Percentiles rank a stretch among this genome's conserved stretches.
Conservation (phyloP, 2,329 filamentous ascomycete genomes). For the Daldinia eschscholtzii region DNA sequence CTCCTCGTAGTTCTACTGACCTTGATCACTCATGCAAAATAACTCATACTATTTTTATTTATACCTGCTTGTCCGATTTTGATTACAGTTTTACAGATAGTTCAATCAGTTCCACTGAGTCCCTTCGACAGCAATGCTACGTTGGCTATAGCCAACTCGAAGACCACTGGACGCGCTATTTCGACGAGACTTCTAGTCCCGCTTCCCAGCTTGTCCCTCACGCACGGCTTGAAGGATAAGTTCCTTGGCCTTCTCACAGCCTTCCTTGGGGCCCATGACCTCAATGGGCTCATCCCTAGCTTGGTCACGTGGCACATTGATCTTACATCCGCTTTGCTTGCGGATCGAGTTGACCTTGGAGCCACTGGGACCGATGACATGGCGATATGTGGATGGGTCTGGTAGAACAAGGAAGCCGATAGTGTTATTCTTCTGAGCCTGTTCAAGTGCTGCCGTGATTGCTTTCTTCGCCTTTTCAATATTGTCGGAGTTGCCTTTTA, state of each 20-base stretch:
- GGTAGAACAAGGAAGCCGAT: slow-evolving; percentile 91
- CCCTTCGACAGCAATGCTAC: slow-evolving; percentile 4
- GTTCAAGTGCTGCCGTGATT: slow-evolving; percentile 79
- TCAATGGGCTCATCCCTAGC: slow-evolving; percentile 85
- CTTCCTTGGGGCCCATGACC: slow-evolving; percentile 82
- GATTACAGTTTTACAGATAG: slow-evolving; percentile 31
- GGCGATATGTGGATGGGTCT: slow-evolving; percentile 89
- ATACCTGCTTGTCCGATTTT: slow-evolving; percentile 35
- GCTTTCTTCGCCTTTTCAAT: slow-evolving; percentile 83
- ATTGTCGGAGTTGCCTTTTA: slow-evolving; percentile 82
- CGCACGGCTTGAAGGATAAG: slow-evolving; percentile 87
- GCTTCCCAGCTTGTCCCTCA: slow-evolving; percentile 61
- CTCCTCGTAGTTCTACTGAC: background rate
- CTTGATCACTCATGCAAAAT: background rate
- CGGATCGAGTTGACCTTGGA: slow-evolving; percentile 94
- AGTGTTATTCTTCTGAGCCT: slow-evolving; percentile 75
- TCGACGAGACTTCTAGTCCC: slow-evolving; percentile 49
- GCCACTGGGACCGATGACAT: slow-evolving; percentile 89
- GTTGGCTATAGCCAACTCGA: background rate
- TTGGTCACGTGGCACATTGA: slow-evolving; percentile 90
- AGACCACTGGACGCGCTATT: background rate
- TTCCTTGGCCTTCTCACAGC: slow-evolving; percentile 87
- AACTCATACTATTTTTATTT: slow-evolving; percentile 38
- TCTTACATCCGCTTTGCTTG: slow-evolving; percentile 91
- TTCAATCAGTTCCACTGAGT: slow-evolving; percentile 7